Evolutionary conservation across 2,329 filamentous ascomycete genomes (phyloP).

Genomic region (Sarocladiaceae sp.): DNA sequence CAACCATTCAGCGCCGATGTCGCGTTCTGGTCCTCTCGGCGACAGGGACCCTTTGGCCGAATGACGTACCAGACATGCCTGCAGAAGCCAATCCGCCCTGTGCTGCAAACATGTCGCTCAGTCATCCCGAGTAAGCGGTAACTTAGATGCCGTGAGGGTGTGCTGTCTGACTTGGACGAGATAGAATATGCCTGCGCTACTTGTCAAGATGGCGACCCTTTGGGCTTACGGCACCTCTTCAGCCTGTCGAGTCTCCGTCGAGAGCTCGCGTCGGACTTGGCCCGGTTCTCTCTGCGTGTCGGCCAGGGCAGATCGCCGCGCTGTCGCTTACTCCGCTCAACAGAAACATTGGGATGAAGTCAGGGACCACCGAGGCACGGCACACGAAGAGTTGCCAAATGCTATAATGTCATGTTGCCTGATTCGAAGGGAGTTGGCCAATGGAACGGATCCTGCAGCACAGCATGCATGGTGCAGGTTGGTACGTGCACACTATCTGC

Average conservation of each 20-base stretch:
- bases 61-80: slow-evolving; percentile 21
- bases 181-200: too few species aligned
- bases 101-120: background rate
- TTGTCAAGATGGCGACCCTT: too few species aligned
- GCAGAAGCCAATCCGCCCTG: background rate
- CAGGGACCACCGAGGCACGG: background rate
- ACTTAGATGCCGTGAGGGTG: background rate
- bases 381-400: slow-evolving; percentile 6
- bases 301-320: too few species aligned
- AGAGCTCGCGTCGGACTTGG: too few species aligned
- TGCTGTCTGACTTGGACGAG: too few species aligned
- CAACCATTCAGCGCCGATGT: slow-evolving; percentile 25
- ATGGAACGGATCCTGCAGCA: background rate
- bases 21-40: slow-evolving; percentile 19
- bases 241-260: too few species aligned
- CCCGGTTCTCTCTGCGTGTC: too few species aligned
- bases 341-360: background rate
- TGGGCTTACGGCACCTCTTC: too few species aligned
- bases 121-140: background rate
- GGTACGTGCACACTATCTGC: background rate
- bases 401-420: slow-evolving; percentile 7
- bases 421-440: background rate
- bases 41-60: slow-evolving; percentile 14
- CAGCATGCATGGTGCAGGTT: background rate
- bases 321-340: too few species aligned